Base-by-base conservation (phyloP, 2,329 filamentous ascomycete genomes). In the Trichophyton verrucosum region DNA sequence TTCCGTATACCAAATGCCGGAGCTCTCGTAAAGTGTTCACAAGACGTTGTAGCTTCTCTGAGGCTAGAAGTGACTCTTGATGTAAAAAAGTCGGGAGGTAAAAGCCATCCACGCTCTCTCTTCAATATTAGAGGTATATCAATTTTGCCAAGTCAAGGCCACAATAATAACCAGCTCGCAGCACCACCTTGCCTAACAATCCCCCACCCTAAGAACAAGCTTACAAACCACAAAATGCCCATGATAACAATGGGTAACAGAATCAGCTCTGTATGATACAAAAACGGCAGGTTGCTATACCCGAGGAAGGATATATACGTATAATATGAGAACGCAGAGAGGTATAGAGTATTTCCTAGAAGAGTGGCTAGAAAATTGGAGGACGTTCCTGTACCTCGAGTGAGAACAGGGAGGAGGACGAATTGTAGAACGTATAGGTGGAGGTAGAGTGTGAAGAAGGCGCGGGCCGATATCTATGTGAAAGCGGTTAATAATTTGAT, bases 401-500 rank as follows among this genome's bases (percentile, higher is more conserved):
- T 76, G 51, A 77, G 72, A 24, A 86, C 72, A 20, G 85, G 85
- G 73, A 87, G 83, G 62, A 86, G 79, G 47, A 87, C 72, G 70
- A 86, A 87, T 67, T 87, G 85, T 46, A 86, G 73, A 56, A 86
- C 82, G 65, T 86, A 86, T 27, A 87, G 76, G 68, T 86, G 84
- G 27, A 85, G 77, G 77, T 85, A 87, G 3, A 86, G 77, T 0
- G 85, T 84, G 65, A 87, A 84, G 71, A 86, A 87, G 0, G 84
- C 84, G 42, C 85, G 78, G 44, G 86, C 87, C 0, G 82, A 81
- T 20, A 86, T 80, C 78, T 81, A 63, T 11, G 15, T n/a, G 7
- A 58, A 33, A n/a, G 15, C 22, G 17, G 56, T 8, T 59, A 58
- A 38, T 36, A 53, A 15, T 13, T 3, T 3, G 40, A 24, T 2